Base-by-base conservation (phyloP, 768 basidiomycete genomes). In the Psilocybe cubensis region DNA sequence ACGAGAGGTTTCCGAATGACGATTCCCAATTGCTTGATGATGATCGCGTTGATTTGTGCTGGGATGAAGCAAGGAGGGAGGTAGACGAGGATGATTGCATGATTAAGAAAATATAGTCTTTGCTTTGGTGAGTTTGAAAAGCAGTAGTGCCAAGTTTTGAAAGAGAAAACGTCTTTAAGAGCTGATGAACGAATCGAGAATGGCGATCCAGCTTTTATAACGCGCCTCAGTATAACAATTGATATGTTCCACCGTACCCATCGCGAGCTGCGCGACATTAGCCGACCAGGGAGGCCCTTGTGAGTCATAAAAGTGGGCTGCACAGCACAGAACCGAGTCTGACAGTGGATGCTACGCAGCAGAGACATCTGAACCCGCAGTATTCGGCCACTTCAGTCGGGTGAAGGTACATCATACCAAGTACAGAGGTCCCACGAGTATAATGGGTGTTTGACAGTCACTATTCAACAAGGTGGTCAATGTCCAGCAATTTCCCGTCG, bases 21-120 rank as follows among this genome's bases (percentile, higher is more conserved):
- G 65, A 57, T 54, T 70, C 66, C 51, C 67, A 70, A 41, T 70
- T 61, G 51, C 66, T 70, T n/a, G 60, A 42, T 1, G 62, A 50
- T 1, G 55, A 23, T n/a, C 31, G 14, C 24, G 23, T 8, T 33
- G 35, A 38, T 38, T 38, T 29, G 23, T 48, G 40, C 12, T 40
- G 38, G 12, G 57, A 59, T 7, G 58, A 29, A 9, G 47, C 20
- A 54, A 59, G 55, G 31, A 47, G 40, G 20, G 58, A 50, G 18
- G 58, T 59, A 18, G 55, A 49, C 23, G 58, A 59, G 18, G 58
- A 50, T 38, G 58, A 59, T 23, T 51, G 44, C 53, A 55, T 59
- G 18, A n/a, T 52, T 44, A 11, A 12, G 29, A 38, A 18, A 27
- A 31, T 28, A 24, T 14, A 28, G 48, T 50, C 14, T 50, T 21